Base-by-base conservation (phyloP, 75 land plant species). In the Pinus taeda region DNA sequence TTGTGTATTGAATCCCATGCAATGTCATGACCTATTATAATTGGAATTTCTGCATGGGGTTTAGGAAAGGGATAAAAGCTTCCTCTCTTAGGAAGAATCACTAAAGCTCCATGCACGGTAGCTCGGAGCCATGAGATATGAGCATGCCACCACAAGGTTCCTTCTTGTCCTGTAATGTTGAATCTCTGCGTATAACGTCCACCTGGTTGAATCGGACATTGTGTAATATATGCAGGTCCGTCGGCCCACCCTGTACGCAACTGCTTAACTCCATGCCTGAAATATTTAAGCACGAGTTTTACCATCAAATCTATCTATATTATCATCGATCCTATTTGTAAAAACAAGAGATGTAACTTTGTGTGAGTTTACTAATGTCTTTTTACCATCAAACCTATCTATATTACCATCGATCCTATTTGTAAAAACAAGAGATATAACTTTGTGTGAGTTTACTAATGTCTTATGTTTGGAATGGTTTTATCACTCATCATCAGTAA, bases 121-220 rank as follows among this genome's bases (percentile, higher is more conserved):
- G 89, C 89, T 20, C 92, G 77, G n/a, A 71, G 29, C 87, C 88
- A 90, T 18, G 72, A 77, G 73, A 79, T 79, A 57, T 89, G 91
- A 4, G 91, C 82, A 56, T 89, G 91, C 88, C 88, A 89, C 82
- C 82, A 84, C 0, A 90, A 29, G 3, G 92, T 90, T 15, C 92
- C 92, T 80, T 77, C 81, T 53, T 90, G 84, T 2, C 24, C 58
- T 0, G 78, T 61, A 36, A 90, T 79, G 14, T 26, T 78, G 65
- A 87, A 71, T 77, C 71, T 73, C 59, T 90, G 73, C 2, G 75
- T 84, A 75, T 75, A 83, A 15, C 58, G 75, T 21, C 61, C 55
- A 14, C 76, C 76, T 3, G 79, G 86, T 73, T 59, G 30, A 33
- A 84, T 76, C 8, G 79, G 82, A 24, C 86, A 88, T 57, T 81